A percentile compares a stretch with the other conserved stretches of the same genome.
Conservation (phyloP, 768 basidiomycete species). For the Pulveroboletus frians region DNA sequence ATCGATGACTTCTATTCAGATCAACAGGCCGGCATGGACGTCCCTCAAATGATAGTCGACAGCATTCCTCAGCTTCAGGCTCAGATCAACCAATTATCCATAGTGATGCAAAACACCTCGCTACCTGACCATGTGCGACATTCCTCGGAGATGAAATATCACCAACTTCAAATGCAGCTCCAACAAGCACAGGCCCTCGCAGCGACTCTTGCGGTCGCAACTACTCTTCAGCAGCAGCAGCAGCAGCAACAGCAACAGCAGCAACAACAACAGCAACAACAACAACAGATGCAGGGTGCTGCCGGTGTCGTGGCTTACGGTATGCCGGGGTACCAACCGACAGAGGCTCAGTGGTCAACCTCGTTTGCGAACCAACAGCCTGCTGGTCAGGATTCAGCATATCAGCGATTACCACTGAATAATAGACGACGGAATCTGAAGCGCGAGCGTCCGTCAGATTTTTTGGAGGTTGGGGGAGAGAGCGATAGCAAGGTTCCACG, state of each 20-base stretch:
- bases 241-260: constrained; percentile 51
- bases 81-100: constrained; percentile 73
- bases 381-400: constrained; percentile 73
- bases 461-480: constrained; percentile 67
- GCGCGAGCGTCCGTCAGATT: constrained; percentile 79
- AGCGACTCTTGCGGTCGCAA: constrained; percentile 56
- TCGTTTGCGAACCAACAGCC: constrained; percentile 61
- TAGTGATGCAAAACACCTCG: constrained; percentile 74
- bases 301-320: constrained; percentile 35
- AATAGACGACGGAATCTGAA: constrained; percentile 74
- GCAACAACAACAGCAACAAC: constrained; percentile 36
- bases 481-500: constrained; percentile 60
- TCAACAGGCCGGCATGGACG: constrained; percentile 66
- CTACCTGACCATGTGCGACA: constrained; percentile 69
- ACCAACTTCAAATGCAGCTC: constrained; percentile 73
- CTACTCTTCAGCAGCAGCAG: constrained; percentile 51
- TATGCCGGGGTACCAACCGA: constrained; percentile 42
- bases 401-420: constrained; percentile 78
- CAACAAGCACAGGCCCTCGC: constrained; percentile 73
- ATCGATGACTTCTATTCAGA: constrained; percentile 71
- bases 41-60: constrained; percentile 66
- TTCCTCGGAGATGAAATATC: constrained; percentile 78
- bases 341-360: constrained; percentile 37
- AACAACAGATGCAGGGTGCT: constrained; percentile 34
- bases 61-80: constrained; percentile 81